Base-by-base conservation (phyloP, 2,329 filamentous ascomycete species). In the Fusarium sp. region DNA sequence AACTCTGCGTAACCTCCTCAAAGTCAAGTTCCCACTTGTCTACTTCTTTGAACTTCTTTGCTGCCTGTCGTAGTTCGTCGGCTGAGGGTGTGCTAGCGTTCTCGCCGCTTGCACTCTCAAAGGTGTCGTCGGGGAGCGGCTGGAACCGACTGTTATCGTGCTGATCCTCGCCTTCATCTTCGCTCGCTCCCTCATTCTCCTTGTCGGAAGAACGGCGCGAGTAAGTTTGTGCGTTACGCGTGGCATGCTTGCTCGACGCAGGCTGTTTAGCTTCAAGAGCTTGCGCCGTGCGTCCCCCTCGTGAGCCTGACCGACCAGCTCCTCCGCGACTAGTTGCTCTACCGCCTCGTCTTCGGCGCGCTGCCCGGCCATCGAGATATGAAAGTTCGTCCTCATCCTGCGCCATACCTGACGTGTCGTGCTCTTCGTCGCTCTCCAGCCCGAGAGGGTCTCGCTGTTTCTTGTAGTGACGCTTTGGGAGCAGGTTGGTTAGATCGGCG, bases 21-120 rank as follows among this genome's bases (percentile, higher is more conserved):
- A 85, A 91, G 46, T 87, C 85, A 59, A 91, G 76, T 75, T 88
- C 81, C 87, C 87, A 91, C 75, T 82, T 79, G 72, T 91, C 88
- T 36, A 91, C 88, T 75, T 90, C 88, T 72, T 84, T 81, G 68
- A 91, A 91, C 75, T 90, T 90, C 71, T 79, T 81, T 9, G 80
- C 80, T 36, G 86, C 85, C 45, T 81, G 78, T 74, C 84, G 85
- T 59, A 91, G 77, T 78, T 88, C 86, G 38, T 82, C 74, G 24
- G 81, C 77, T 43, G 81, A 71, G 7, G 77, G 73, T 71, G 70
- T 78, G 35, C 65, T 74, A 66, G 70, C 75, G 69, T 64, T 77
- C 75, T 69, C 73, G 45, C 74, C 58, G 34, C 57, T 62, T 28
- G 50, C 72, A 11, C 60, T 62, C 13, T 75, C 78, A 67, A 81